Evolutionary conservation across 106 monocot genomes (phyloP).

Genomic region (Acanthochlamys bracteata): DNA sequence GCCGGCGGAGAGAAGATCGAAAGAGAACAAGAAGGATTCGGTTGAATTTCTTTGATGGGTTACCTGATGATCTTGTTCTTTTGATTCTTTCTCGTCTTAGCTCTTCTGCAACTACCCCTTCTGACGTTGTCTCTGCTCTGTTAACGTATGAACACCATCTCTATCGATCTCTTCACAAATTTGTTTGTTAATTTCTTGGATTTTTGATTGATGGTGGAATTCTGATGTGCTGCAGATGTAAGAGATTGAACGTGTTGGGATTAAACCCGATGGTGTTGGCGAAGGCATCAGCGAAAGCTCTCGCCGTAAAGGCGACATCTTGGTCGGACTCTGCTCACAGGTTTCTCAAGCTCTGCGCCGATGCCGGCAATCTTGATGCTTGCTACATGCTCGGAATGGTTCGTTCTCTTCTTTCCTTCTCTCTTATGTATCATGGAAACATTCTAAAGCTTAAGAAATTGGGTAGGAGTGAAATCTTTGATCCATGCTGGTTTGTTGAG

Average conservation of each 20-base stretch:
- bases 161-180: background rate
- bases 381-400: slow-evolving; percentile 69
- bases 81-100: slow-evolving; percentile 39
- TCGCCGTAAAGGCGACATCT: slow-evolving; percentile 26
- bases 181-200: background rate
- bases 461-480: background rate
- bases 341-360: slow-evolving; percentile 46
- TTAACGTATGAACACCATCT: slow-evolving; percentile 18
- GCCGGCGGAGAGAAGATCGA: background rate
- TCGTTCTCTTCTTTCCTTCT: background rate
- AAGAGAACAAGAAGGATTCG: background rate
- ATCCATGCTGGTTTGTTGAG: background rate
- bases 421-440: background rate
- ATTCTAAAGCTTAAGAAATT: background rate
- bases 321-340: slow-evolving; percentile 58
- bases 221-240: slow-evolving; percentile 31
- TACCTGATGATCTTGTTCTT: slow-evolving; percentile 53
- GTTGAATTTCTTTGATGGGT: slow-evolving; percentile 28
- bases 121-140: slow-evolving; percentile 30
- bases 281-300: slow-evolving; percentile 21
- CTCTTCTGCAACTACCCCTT: slow-evolving; percentile 28
- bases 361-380: slow-evolving; percentile 51
- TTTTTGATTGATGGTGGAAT: background rate
- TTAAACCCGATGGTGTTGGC: slow-evolving; percentile 29
- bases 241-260: slow-evolving; percentile 27